These are phyloP conservation scores for Poa annua DNA, from an alignment of 176 grass and related monocot genomes.

Conservation along the genomic window DNA sequence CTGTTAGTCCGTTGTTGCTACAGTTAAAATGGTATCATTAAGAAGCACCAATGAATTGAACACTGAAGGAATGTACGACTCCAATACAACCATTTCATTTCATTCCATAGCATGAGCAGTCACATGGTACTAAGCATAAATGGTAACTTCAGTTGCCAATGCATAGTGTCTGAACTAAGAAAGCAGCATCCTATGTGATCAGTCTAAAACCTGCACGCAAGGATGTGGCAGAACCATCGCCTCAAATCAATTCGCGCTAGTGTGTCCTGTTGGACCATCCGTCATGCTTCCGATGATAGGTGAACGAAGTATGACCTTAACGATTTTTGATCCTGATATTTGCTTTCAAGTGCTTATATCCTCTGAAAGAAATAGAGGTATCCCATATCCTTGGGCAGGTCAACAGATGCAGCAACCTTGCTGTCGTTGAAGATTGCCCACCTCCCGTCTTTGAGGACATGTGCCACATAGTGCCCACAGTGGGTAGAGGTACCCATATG, in stretches of 20 bases:
- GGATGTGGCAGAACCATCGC: neutral
- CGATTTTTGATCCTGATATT: neutral
- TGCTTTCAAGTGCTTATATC: slow-evolving; percentile 43
- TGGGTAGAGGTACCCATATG: slow-evolving; percentile 96
- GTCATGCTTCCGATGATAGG: slow-evolving; percentile 22
- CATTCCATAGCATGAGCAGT: neutral
- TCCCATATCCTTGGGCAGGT: slow-evolving; percentile 97
- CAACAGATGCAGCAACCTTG: slow-evolving; percentile 83
- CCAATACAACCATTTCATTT: neutral
- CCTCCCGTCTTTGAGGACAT: slow-evolving; percentile 81
- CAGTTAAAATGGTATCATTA: no score
- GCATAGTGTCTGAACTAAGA: neutral
- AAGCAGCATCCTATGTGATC: slow-evolving; percentile 1
- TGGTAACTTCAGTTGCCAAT: neutral
- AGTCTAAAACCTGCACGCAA: neutral
- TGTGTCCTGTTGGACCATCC: neutral
- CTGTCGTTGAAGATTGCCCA: slow-evolving; percentile 94
- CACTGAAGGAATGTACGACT: neutral
- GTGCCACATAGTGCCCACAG: slow-evolving; percentile 93
- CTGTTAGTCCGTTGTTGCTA: no score
- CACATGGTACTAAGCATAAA: neutral
- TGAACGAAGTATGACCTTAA: slow-evolving; percentile 16
- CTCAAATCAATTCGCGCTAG: neutral
- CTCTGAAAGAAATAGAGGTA: slow-evolving; percentile 98
- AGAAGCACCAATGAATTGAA: neutral